A percentile compares a stretch with the other conserved stretches of the same genome.
These are phyloP conservation scores for Thinopyrum elongatum DNA, from an alignment of 176 grass and related monocot species.

Conservation along the genomic window DNA sequence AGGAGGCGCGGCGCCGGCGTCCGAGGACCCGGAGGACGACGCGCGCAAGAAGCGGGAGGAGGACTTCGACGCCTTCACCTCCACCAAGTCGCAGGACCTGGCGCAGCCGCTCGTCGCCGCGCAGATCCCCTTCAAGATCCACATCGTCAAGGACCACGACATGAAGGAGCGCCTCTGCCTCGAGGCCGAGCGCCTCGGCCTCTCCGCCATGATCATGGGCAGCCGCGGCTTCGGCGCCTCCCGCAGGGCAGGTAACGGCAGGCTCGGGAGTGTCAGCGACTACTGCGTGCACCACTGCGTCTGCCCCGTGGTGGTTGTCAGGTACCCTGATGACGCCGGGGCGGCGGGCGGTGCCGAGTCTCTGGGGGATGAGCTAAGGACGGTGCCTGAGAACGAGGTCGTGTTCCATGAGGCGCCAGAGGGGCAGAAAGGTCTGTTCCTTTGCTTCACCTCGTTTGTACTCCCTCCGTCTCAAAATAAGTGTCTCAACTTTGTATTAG, in stretches of 20 bases:
- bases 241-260: slow-evolving; percentile 56
- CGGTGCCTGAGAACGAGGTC: slow-evolving; percentile 64
- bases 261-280: slow-evolving; percentile 87
- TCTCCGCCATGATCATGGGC: slow-evolving; percentile 94
- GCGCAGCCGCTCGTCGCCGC: slow-evolving; percentile 77
- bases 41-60: slow-evolving; percentile 66
- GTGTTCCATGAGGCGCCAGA: slow-evolving; percentile 57
- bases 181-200: slow-evolving; percentile 75
- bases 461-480: too few species aligned
- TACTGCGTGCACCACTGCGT: slow-evolving; percentile 97
- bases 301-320: slow-evolving; percentile 81
- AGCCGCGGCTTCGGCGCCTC: slow-evolving; percentile 85
- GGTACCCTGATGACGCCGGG: slow-evolving; percentile 61
- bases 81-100: slow-evolving; percentile 77
- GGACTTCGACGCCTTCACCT: slow-evolving; percentile 83
- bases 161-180: slow-evolving; percentile 97
- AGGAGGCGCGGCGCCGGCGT: neutral
- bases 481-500: too few species aligned
- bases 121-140: slow-evolving; percentile 86
- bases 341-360: neutral
- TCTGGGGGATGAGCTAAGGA: slow-evolving; percentile 37
- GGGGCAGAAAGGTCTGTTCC: slow-evolving; percentile 50
- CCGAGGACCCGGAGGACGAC: slow-evolving; percentile 54
- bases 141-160: slow-evolving; percentile 96
- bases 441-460: slow-evolving; percentile 1